Evolutionary conservation across 805 yeast genomes (phyloP).

Genomic region (Maudiozyma bulderi): DNA sequence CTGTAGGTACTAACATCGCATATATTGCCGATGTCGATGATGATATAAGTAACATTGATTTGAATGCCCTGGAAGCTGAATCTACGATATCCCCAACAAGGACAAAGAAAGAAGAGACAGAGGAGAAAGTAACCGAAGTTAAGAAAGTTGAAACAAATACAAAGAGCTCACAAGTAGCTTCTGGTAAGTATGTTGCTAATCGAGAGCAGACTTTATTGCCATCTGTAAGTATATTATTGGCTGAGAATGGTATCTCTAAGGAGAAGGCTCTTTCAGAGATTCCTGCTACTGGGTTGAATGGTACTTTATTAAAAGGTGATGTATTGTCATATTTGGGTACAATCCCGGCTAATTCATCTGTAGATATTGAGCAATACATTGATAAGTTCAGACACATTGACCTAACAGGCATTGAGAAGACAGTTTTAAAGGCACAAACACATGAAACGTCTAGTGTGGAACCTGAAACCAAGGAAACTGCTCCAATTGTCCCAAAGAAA

Average conservation of each 20-base stretch:
- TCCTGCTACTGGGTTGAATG: slow-evolving; percentile 80
- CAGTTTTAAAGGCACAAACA: slow-evolving; percentile 6
- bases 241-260: slow-evolving; percentile 48
- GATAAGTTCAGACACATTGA: slow-evolving; percentile 55
- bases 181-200: slow-evolving; percentile 38
- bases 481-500: slow-evolving; percentile 10
- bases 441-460: not conserved
- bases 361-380: slow-evolving; percentile 46
- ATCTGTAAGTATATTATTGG: slow-evolving; percentile 61
- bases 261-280: slow-evolving; percentile 66
- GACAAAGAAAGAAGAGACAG: not conserved
- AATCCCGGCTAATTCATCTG: slow-evolving; percentile 48
- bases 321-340: slow-evolving; percentile 75
- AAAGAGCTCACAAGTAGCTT: not conserved
- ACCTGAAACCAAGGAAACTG: slow-evolving; percentile 11
- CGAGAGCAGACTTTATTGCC: slow-evolving; percentile 64
- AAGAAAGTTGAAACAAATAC: too few species aligned
- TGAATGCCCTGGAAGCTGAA: slow-evolving; percentile 10
- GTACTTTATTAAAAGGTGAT: slow-evolving; percentile 84
- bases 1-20: slow-evolving; percentile 88
- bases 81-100: slow-evolving; percentile 11
- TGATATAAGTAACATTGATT: slow-evolving; percentile 39
- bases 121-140: not conserved
- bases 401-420: slow-evolving; percentile 50
- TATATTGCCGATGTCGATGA: slow-evolving; percentile 81